Base-by-base conservation (phyloP, 768 basidiomycete species). In the Austroboletus eburneus region DNA sequence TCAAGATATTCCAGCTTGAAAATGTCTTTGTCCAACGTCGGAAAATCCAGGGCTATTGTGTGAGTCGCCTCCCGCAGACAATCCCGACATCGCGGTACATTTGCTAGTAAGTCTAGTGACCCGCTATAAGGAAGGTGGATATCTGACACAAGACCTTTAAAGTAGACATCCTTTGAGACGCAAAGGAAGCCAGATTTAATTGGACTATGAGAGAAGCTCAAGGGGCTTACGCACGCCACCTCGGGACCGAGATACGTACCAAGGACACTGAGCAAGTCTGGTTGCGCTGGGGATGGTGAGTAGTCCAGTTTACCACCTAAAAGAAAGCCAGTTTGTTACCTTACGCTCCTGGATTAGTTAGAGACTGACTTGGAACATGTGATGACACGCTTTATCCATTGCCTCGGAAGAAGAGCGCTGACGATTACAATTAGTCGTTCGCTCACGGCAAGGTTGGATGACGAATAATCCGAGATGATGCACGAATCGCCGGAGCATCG, bases 101-200 rank as follows among this genome's bases (percentile, higher is more conserved):
- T 67, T 6, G 74, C 66, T 44, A 86, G 73, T 35, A 76, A 1
- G 81, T 82, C 59, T 85, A 83, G 65, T 86, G 77, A 10, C 84
- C 83, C 5, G 80, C 79, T 13, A 77, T 71, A 24, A 85, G 69
- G 58, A 85, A 83, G 0, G 80, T 83, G 10, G 77, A 74, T 50
- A 84, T 83, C 52, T 83, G 84, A 53, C 72, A 79, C 20, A 80
- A 65, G 2, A 78, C 73, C 50, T 87, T 81, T n/a, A 70, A 63
- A 30, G 75, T 71, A 10, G 75, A 71, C 69, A 87, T 71, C n/a
- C 71, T 70, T 49, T 76, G 72, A 1, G 69, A 64, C 9, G 72
- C 62, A 9, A 69, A 62, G 27, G 72, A 62, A 12, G 69, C 62
- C 13, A 78, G 59, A 55, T 83, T 85, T 1, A 83, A 84, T 41